phyloP scores from a whole-genome alignment of 805 yeast genomes.

The Candida takata region DNA sequence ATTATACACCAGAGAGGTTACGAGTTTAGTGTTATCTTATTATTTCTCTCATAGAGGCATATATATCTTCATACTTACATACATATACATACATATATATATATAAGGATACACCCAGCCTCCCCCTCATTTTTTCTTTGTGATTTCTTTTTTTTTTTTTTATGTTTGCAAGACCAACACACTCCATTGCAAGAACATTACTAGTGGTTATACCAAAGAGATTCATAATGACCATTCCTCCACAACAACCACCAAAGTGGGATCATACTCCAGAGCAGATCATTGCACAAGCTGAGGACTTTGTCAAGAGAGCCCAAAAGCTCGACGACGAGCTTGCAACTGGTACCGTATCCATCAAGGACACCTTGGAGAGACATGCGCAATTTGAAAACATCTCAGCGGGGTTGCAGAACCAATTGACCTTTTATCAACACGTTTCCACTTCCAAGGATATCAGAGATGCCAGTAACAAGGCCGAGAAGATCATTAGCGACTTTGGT shows the following conservation, averaged over 20 bases:
- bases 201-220: too few species aligned
- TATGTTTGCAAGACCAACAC: too few species aligned
- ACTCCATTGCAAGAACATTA: too few species aligned
- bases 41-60: too few species aligned
- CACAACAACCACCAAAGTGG: constrained; percentile 45
- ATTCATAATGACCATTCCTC: constrained; percentile 14
- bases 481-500: constrained; percentile 43
- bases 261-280: constrained; percentile 47
- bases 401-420: constrained; percentile 41
- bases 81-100: too few species aligned
- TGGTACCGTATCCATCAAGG: constrained; percentile 42
- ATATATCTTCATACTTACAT: too few species aligned
- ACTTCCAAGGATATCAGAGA: constrained; percentile 58
- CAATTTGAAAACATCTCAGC: constrained; percentile 42
- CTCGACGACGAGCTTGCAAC: constrained; percentile 51
- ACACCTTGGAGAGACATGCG: constrained; percentile 47
- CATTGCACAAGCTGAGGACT: constrained; percentile 32
- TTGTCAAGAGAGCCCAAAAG: constrained; percentile 36
- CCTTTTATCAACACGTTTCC: constrained; percentile 72
- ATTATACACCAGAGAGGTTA: too few species aligned
- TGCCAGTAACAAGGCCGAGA: constrained; percentile 60
- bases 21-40: too few species aligned
- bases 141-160: too few species aligned
- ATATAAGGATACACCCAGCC: too few species aligned
- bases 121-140: too few species aligned